Evolutionary conservation across 352 stramenopile species (phyloP), one percentile per base, ranked within the genome.

Genomic region (Blastocystis sp.): DNA sequence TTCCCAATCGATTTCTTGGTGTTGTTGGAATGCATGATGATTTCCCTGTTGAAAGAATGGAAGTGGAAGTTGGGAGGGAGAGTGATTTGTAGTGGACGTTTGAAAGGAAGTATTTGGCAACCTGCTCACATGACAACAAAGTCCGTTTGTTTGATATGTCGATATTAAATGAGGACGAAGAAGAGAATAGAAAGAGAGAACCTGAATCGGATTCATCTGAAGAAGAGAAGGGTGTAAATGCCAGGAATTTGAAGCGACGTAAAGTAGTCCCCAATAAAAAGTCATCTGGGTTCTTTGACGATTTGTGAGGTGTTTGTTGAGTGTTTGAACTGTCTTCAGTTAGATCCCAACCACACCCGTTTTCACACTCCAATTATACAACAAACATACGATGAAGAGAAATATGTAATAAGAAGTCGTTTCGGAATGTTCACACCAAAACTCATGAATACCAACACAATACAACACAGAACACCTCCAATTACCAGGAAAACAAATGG

Each of bases 31-130:
- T 79, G 54, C 58, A 76, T 48, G 59, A 87, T 7, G 78, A 79
- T 3, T 89, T 68, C 54, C 78, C 78, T 17, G 78, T 89, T 22
- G 78, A 89, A 22, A n/a, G 44, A 42, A 89, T 89, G 78, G 66
- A 89, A 33, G 73, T 82, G 30, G 69, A 22, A 5, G 7, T 11
- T n/a, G 24, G 30, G 19, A 40, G 4, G 27, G 17, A 22, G 35
- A 44, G 27, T 82, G 7, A 82, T 2, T 22, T 42, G 33, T 82
- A 82, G 57, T 89, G 60, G 60, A 76, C 60, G 15, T 79, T 79
- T 24, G 60, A 76, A 30, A 37, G 30, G 30, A 57, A 78, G 66
- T 89, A 77, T 48, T 37, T 89, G 15, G 78, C 42, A 13, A 76
- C 78, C 5, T 68, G 40, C 15, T 89, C 60, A 6, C 60, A 79